Evolutionary conservation across 2,329 filamentous ascomycete genomes (phyloP), one percentile per base, ranked within the genome.

Genomic region (Hymenoscyphus albidus): DNA sequence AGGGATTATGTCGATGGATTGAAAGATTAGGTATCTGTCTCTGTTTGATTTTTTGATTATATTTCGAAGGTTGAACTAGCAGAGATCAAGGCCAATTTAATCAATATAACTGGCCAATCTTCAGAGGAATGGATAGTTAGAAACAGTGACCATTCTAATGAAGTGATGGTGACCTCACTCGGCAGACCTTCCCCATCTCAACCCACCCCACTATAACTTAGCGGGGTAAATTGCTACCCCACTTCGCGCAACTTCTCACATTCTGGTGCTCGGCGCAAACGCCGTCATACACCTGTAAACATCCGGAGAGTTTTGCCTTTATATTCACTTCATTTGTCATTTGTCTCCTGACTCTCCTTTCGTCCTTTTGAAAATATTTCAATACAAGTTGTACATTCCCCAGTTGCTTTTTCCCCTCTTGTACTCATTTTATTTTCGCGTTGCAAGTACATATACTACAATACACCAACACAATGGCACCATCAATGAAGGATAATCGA

Each of bases 1-100:
- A 79, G 78, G 72, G 82, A 87, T 72, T 87, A 85, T 69, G 76
- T 66, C 39, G 67, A 67, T 7, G 70, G 69, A 22, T 62, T 73
- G 64, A 40, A 71, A 14, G 32, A 35, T 10, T 64, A 40, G 58
- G 22, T 22, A 0, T 22, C 5, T 31, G n/a, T 22, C 44, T 51
- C 22, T 3, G n/a, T 3, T 51, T 51, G 12, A 10, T 3, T 51
- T 51, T 35, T 31, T 18, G 58, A 3, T 13, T 22, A 3, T 14
- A 42, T 13, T 22, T 38, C 18, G 4, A 16, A n/a, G 31, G 5
- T 5, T 7, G 27, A 5, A 31, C 38, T 18, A 1, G 9, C 9
- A 18, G 44, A 51, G 44, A 6, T 51, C 14, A 51, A n/a, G 10
- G 44, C 18, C 22, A 51, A n/a, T 27, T 22, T 22, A 22, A 22